A percentile compares a stretch with the other conserved stretches of the same genome.
phyloP scores from a whole-genome alignment of 768 basidiomycete genomes.

The Austroboletus festivus region DNA sequence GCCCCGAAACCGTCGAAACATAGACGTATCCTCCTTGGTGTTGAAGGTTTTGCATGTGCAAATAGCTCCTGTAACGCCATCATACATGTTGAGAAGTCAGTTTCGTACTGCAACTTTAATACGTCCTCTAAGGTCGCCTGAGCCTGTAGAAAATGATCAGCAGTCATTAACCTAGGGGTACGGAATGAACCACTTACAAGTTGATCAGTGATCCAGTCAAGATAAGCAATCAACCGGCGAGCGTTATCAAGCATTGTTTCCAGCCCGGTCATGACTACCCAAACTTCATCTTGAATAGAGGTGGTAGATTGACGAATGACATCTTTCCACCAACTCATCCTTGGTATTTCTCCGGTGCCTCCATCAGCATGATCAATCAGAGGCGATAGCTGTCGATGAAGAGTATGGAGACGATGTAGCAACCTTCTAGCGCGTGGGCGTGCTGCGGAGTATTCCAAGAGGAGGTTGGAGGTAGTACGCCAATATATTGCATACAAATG shows the following conservation, averaged over 20 bases:
- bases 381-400: constrained; percentile 14
- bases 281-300: constrained; percentile 9
- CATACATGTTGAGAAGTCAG: constrained; percentile 16
- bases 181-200: constrained; percentile 15
- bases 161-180: neutral
- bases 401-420: constrained; percentile 11
- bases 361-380: neutral
- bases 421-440: constrained; percentile 19
- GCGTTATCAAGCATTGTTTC: constrained; percentile 20
- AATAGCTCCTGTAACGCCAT: constrained; percentile 22
- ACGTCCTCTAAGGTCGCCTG: constrained; percentile 15
- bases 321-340: constrained; percentile 9
- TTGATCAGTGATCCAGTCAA: constrained; percentile 28
- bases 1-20: neutral
- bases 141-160: constrained; percentile 16
- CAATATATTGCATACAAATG: constrained; percentile 26
- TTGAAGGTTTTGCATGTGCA: constrained; percentile 7
- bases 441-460: constrained; percentile 32
- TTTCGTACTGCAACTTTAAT: constrained; percentile 1
- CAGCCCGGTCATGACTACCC: constrained; percentile 17
- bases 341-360: neutral
- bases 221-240: constrained; percentile 21
- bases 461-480: constrained; percentile 30
- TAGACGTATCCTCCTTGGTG: constrained; percentile 9
- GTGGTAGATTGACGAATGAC: neutral